Conservation (phyloP, 495 filamentous ascomycete genomes). For the Schizothecium vesticola region DNA sequence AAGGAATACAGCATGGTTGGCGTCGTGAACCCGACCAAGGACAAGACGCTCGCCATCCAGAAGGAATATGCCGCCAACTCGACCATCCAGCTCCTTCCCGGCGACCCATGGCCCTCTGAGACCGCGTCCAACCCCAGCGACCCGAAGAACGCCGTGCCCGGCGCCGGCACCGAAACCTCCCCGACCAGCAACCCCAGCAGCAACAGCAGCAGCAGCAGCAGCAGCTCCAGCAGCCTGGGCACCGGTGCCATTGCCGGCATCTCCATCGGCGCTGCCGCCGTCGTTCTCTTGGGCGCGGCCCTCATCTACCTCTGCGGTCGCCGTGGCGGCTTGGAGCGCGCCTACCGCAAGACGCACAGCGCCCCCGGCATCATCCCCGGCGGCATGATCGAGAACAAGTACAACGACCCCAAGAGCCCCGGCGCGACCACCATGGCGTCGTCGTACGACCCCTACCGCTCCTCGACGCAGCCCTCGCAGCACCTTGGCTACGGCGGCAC, state of each 20-base stretch:
- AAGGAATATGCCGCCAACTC: constrained; percentile 23
- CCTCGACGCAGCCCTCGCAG: constrained; percentile 7
- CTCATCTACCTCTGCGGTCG: constrained; percentile 42
- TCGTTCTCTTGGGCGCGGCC: constrained; percentile 31
- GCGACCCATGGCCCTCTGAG: constrained; percentile 34
- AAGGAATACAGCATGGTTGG: constrained; percentile 32
- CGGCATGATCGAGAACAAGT: constrained; percentile 20
- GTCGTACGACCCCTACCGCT: constrained; percentile 15
- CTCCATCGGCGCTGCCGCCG: constrained; percentile 38
- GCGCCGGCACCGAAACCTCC: not conserved
- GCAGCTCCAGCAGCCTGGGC: constrained; percentile 12
- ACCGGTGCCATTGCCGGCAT: constrained; percentile 46
- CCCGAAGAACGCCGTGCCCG: not conserved
- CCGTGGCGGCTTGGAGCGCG: constrained; percentile 31
- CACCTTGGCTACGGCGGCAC: constrained; percentile 1
- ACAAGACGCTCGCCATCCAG: constrained; percentile 29
- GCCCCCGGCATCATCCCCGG: not conserved
- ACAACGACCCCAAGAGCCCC: constrained; percentile 27
- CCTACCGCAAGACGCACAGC: constrained; percentile 18
- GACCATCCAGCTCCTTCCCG: constrained; percentile 33
- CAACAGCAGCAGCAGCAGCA: too few relatives aligned
- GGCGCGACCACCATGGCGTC: constrained; percentile 18
- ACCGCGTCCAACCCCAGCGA: not conserved
- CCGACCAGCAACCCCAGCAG: not conserved
- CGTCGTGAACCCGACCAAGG: constrained; percentile 39